Evolutionary conservation across 1,139 yeast species (phyloP), one percentile per base, ranked within the genome.

Genomic region (Hyphopichia khmerensis): DNA sequence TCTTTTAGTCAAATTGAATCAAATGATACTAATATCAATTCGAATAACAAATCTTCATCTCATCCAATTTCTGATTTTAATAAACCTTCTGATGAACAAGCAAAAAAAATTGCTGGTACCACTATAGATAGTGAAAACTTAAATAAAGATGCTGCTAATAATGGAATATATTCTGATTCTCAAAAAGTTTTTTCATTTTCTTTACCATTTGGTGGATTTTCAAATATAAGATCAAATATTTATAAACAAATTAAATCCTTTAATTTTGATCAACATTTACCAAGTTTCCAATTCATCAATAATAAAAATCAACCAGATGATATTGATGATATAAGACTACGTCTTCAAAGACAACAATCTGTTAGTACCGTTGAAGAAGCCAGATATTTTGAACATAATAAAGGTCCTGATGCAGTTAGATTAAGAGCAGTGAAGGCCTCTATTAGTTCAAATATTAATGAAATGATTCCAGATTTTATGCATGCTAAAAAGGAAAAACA

Each of bases 351-450:
- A 35, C 85, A 80, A 48, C 79, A 79, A 43, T 72, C 86, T 0
- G 67, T 85, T 13, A 65, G 77, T 35, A 82, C 93, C 0, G 30
- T 80, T 6, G 87, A 85, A 43, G 96, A 87, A 49, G 82, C 83
- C 1, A 62, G 67, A 13, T 66, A 79, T 43, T 89, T 78, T 60
- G 72, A 69, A 42, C 69, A 77, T 40, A 68, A 74, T 35, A 81
- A 77, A 40, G 82, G 82, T 14, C 71, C 80, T 33, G 91, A 82
- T 48, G 84, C 83, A 52, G 81, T 83, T 0, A 70, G 95, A 42
- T 61, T 84, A 30, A 67, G 85, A 29, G 96, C 96, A 0, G 77
- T 88, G 33, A 78, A 77, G 48, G 79, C 80, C 45, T 77, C 88
- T 0, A 52, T 88, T 4, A 69, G 80, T 2, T 78, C 84, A 9